Base-by-base conservation (phyloP, 257 asterid species). In the Thymus quinquecostatus region DNA sequence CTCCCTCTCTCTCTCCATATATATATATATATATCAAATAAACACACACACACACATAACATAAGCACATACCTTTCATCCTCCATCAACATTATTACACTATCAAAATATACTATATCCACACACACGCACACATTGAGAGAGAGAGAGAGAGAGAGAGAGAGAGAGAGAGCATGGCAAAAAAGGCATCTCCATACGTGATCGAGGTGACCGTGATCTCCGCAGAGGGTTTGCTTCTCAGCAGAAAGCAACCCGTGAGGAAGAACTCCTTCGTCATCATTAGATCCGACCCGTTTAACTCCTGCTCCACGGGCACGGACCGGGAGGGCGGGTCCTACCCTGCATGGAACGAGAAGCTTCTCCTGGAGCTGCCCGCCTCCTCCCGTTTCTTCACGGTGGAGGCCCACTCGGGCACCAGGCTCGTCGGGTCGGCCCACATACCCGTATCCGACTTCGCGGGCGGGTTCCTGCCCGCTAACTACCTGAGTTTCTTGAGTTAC, bases 401-500 rank as follows among this genome's bases (percentile, higher is more conserved):
- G 62, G 94, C 87, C 47, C 86, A 84, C 33, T 69, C 81, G 1
- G 88, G 84, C 3, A 66, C 36, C 41, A 77, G 62, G 49, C 30
- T 72, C 3, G 6, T 89, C 59, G 98, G 98, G 57, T 48, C 80
- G 1, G 90, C 87, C 0, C 75, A 51, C 6, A 74, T 92, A 64
- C 98, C 96, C 2, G 83, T 82, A 14, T 60, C 88, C n/a, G 98
- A 92, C 75, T 92, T 92, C 62, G 27, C 74, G 28, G 96, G 92
- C 10, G 94, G 92, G 1, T 50, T 67, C 55, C 74, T 86, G 64
- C 96, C 94, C 10, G 83, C 77, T 4, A 81, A 83, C n/a, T 80
- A 86, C 57, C 13, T 89, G 86, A 91, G 84, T 38, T 87, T 92
- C 69, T 78, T 92, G 94, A 89, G 98, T 76, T 92, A 92, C 30